Evolutionary conservation across 805 yeast species (phyloP), one percentile per base, ranked within the genome.

Genomic region (Scheffersomyces ergatensis): DNA sequence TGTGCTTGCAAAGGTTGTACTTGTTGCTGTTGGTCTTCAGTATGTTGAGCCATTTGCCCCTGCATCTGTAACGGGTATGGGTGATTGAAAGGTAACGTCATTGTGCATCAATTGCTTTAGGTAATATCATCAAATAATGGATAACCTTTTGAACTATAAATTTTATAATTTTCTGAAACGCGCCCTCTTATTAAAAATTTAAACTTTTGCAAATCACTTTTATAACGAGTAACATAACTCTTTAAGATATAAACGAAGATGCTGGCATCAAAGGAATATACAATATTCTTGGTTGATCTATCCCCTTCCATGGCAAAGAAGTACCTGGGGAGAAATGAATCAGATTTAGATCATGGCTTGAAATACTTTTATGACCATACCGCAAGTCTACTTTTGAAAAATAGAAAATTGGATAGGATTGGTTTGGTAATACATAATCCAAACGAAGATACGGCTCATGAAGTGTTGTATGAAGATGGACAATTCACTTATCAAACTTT

Each of bases 201-300:
- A n/a, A n/a, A n/a, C n/a, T n/a, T n/a, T n/a, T n/a, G n/a, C n/a
- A n/a, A n/a, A n/a, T n/a, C n/a, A n/a, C n/a, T n/a, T n/a, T n/a
- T n/a, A n/a, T n/a, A n/a, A n/a, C n/a, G n/a, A n/a, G n/a, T n/a
- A n/a, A n/a, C n/a, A n/a, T n/a, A n/a, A n/a, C n/a, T n/a, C n/a
- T n/a, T n/a, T n/a, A n/a, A n/a, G n/a, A n/a, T n/a, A n/a, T n/a
- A n/a, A n/a, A n/a, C n/a, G n/a, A 21, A 21, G 9, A 21, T 9
- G 9, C 29, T 37, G 40, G 32, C 40, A 14, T 39, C 45, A 11
- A 46, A 70, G 50, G 75, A 69, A 39, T 60, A 62, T 24, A 74
- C 80, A 0, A 59, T 65, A 1, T 78, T 74, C 47, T 63, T 80
- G 8, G 66, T 78, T 13, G 87, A 82, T 53, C 59, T 72, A 12